Evolutionary conservation across 2,329 filamentous ascomycete species (phyloP).

Genomic region (Pseudopyrenochaeta lycopersici): DNA sequence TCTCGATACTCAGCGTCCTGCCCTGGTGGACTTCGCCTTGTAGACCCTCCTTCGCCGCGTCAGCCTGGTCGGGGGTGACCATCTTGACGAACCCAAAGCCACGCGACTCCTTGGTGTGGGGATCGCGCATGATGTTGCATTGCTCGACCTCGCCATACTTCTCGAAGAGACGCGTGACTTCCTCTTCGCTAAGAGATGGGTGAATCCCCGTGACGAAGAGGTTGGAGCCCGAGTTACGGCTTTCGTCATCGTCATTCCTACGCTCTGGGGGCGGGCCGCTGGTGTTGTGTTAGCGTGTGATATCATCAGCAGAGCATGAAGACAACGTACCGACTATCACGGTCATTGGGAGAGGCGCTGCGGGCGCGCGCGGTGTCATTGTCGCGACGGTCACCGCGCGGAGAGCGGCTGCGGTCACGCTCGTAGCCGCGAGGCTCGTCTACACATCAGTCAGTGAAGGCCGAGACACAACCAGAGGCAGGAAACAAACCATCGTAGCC

Average conservation of each 20-base stretch:
- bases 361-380: conserved; percentile 67
- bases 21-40: conserved; percentile 96
- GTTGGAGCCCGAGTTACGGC: conserved; percentile 93
- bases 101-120: conserved; percentile 97
- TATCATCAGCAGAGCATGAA: conserved; percentile 1
- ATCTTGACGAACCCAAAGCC: conserved; percentile 99
- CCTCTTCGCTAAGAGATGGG: conserved; percentile 85
- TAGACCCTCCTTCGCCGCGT: conserved; percentile 94
- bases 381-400: conserved; percentile 60
- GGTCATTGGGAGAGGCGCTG: conserved; percentile 71
- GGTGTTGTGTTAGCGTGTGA: conserved; percentile 32
- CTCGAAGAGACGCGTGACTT: conserved; percentile 94
- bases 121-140: conserved; percentile 99
- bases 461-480: conserved; percentile 10
- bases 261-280: conserved; percentile 59
- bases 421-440: conserved; percentile 70
- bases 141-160: conserved; percentile 99
- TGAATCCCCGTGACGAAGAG: conserved; percentile 99
- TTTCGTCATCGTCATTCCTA: conserved; percentile 75
- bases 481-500: conserved; percentile 69
- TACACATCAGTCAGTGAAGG: conserved; percentile 38
- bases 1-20: conserved; percentile 96
- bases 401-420: conserved; percentile 73
- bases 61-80: conserved; percentile 92
- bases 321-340: conserved; percentile 52